A percentile compares a stretch with the other conserved stretches of the same genome.
Evolutionary conservation across 164 flowering plant genomes (phyloP).

Genomic region (Annona squamosa): DNA sequence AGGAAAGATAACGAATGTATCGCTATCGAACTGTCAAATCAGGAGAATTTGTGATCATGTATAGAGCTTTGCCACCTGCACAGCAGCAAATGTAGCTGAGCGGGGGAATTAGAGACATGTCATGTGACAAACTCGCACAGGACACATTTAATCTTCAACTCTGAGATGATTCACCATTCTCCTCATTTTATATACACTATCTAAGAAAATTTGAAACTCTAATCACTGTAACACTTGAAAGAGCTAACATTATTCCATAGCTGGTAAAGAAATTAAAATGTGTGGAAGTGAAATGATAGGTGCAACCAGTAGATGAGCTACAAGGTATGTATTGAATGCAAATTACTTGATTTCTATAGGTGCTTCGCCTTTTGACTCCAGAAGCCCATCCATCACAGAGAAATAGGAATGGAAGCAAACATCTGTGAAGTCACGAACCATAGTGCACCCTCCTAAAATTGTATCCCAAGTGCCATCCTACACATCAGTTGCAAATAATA

Average conservation of each 20-base stretch:
- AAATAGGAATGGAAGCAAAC: conserved; percentile 20
- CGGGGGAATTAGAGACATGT: neutral
- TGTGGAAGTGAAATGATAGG: neutral
- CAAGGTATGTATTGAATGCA: neutral
- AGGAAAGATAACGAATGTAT: too few species aligned
- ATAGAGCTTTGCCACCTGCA: neutral
- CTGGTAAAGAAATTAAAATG: neutral
- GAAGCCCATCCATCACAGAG: conserved; percentile 22
- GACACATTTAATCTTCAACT: neutral
- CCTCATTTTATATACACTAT: too few species aligned
- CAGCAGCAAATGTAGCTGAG: neutral
- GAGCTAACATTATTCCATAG: neutral
- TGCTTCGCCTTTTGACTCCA: conserved; percentile 8
- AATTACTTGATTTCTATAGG: conserved; percentile 19
- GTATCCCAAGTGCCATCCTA: conserved; percentile 23
- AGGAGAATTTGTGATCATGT: neutral
- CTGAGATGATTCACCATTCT: neutral
- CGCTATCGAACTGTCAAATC: neutral
- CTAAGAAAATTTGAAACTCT: too few species aligned
- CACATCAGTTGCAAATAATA: neutral
- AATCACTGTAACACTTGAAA: too few species aligned
- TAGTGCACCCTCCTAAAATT: conserved; percentile 15
- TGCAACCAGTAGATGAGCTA: neutral
- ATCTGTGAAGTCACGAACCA: conserved; percentile 21
- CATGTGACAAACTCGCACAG: neutral